Conservation (phyloP, 306 rosid species). For the Trifolium fragiferum region DNA sequence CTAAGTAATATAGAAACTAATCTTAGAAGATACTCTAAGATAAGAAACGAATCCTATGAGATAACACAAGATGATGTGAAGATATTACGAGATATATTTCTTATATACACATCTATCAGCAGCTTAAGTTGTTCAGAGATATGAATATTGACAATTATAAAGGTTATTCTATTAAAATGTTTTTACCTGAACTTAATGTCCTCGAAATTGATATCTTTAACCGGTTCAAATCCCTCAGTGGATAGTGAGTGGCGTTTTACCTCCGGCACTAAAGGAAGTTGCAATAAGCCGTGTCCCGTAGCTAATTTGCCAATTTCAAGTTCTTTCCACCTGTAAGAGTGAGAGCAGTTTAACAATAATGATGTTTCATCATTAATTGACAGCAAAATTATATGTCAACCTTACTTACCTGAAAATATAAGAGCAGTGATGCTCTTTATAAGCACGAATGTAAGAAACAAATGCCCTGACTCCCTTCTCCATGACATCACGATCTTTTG, state of each 20-base stretch:
- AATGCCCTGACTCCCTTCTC: slow-evolving; percentile 89
- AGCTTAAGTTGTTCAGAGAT: not conserved
- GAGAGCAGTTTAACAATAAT: slow-evolving; percentile 26
- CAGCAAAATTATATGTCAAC: slow-evolving; percentile 23
- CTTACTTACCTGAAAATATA: slow-evolving; percentile 75
- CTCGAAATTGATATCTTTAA: slow-evolving; percentile 68
- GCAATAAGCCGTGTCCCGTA: slow-evolving; percentile 84
- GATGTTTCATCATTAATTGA: slow-evolving; percentile 23
- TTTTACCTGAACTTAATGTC: slow-evolving; percentile 84
- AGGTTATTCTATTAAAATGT: slow-evolving; percentile 1
- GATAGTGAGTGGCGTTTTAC: slow-evolving; percentile 77
- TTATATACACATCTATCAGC: not conserved
- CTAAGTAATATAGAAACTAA: not conserved
- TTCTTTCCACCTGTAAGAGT: slow-evolving; percentile 78
- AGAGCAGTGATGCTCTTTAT: slow-evolving; percentile 89
- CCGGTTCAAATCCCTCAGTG: slow-evolving; percentile 76
- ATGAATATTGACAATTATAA: slow-evolving; percentile 17
- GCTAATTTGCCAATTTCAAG: slow-evolving; percentile 93
- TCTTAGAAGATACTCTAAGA: not conserved
- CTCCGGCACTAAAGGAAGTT: slow-evolving; percentile 88
- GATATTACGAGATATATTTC: not conserved
- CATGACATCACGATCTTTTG: slow-evolving; percentile 90
- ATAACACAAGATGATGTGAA: not conserved
- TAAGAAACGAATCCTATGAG: not conserved
- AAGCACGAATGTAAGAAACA: slow-evolving; percentile 89